Base-by-base conservation (phyloP, 1,139 yeast genomes). In the Debaryomyces fabryi region DNA sequence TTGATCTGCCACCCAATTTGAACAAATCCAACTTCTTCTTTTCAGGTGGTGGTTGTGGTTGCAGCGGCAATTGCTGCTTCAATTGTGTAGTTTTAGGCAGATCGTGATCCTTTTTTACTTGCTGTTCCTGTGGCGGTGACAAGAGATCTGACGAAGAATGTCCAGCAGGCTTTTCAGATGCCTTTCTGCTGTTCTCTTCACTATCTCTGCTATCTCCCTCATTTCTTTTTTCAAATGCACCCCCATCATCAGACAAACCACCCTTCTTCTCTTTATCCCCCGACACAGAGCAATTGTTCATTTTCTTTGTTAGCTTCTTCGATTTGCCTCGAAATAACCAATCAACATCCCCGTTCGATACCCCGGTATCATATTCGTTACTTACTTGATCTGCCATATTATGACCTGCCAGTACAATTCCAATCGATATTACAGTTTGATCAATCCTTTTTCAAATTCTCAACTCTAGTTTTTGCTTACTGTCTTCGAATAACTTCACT, bases 321-420 rank as follows among this genome's bases (percentile, higher is more conserved):
- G 82, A 79, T 58, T 80, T 82, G 23, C 86, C 88, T 52, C 90
- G 68, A 57, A 85, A 84, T 23, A 85, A 67, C 92, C 92, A 86
- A 58, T 85, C 91, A 10, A 86, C 89, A 59, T 86, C 91, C 36
- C 86, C 86, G 59, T 85, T 83, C 44, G 86, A 73, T 5, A 84
- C 88, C 3, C 88, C 88, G 3, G 78, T 68, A 23, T 69, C 74
- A 40, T 60, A 63, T 20, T 56, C 59, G 24, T 53, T 43, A n/a
- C 32, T 13, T 6, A 12, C 4, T 18, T 40, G 43, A n/a, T 44
- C 46, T 5, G 18, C 32, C 46, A 44, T 44, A 13, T 21, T 33
- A 15, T 25, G 20, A 13, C 39, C 29, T 20, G 20, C 9, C 16
- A 12, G 18, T 23, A 18, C 13, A 12, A 13, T 38, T n/a, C 6